phyloP scores from a whole-genome alignment of 768 basidiomycete genomes.

The Grammothele lineata region DNA sequence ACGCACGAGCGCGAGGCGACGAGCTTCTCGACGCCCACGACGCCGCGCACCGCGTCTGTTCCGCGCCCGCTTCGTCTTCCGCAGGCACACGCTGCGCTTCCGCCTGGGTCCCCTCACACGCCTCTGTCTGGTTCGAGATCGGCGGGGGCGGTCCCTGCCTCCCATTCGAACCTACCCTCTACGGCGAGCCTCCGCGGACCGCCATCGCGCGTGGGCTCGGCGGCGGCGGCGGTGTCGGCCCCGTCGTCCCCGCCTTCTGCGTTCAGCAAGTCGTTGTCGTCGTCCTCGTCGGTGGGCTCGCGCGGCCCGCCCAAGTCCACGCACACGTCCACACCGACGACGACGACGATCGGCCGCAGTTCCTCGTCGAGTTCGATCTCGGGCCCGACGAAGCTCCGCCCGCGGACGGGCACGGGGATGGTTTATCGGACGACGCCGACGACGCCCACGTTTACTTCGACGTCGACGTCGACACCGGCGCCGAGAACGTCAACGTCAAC shows the following conservation, averaged over 20 bases:
- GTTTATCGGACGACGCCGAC: conserved; percentile 41
- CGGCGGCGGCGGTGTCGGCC: background rate
- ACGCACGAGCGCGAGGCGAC: background rate
- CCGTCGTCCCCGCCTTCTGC: background rate
- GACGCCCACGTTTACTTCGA: conserved; percentile 1
- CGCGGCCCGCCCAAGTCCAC: no score
- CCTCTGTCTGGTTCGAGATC: background rate
- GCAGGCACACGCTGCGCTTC: conserved; percentile 4
- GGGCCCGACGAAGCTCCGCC: conserved; percentile 19
- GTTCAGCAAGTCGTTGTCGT: no score
- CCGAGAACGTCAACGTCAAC: background rate
- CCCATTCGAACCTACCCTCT: background rate
- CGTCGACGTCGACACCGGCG: background rate
- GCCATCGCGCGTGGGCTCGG: background rate
- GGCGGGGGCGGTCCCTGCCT: no score
- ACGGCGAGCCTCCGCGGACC: background rate
- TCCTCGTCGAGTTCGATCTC: background rate
- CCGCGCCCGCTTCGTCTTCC: conserved; percentile 21
- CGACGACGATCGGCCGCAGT: no score
- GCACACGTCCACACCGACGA: no score
- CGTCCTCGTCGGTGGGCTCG: no score
- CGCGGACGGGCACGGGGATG: conserved; percentile 71
- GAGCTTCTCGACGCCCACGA: background rate
- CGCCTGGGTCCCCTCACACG: background rate
- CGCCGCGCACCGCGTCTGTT: conserved; percentile 6